Evolutionary conservation across 2,329 filamentous ascomycete genomes (phyloP).

Genomic region (Trichoderma cornu-damae): DNA sequence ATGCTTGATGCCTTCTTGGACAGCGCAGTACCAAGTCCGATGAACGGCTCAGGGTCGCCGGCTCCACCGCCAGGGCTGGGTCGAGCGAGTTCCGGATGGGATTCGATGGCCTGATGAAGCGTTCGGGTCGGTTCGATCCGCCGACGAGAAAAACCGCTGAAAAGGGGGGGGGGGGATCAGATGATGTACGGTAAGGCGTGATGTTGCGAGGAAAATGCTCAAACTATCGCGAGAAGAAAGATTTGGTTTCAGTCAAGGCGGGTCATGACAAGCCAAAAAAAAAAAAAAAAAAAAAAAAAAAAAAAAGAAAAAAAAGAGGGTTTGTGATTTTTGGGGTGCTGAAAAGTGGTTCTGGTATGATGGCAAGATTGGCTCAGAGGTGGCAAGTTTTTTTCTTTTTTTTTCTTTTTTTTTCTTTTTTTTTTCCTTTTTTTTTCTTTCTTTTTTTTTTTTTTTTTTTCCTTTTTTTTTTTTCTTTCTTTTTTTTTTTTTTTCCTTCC

Average conservation of each 20-base stretch:
- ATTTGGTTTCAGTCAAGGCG: no score
- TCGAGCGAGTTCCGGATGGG: constrained; percentile 1
- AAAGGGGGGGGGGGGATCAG: neutral
- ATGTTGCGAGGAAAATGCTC: neutral
- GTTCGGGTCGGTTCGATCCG: constrained; percentile 5
- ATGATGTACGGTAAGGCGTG: neutral
- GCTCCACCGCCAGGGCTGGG: constrained; percentile 12
- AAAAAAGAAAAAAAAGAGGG: no score
- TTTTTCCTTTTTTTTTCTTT: no score
- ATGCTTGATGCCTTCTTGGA: neutral
- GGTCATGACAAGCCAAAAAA: no score
- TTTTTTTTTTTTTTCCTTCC: no score
- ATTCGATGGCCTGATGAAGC: constrained; percentile 9
- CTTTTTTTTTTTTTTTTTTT: no score
- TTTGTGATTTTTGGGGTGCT: neutral
- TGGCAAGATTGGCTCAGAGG: neutral
- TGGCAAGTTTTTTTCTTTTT: neutral
- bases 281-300: neutral
- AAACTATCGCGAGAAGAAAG: no score
- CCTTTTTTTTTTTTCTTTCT: no score
- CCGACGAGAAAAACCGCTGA: neutral
- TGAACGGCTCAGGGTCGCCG: no score
- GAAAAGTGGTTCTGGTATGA: neutral
- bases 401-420: no score
- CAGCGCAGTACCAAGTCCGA: no score